Percentiles rank a stretch among this genome's conserved stretches.
Conservation (phyloP, 768 basidiomycete species). For the Rhizopogon rudus region DNA sequence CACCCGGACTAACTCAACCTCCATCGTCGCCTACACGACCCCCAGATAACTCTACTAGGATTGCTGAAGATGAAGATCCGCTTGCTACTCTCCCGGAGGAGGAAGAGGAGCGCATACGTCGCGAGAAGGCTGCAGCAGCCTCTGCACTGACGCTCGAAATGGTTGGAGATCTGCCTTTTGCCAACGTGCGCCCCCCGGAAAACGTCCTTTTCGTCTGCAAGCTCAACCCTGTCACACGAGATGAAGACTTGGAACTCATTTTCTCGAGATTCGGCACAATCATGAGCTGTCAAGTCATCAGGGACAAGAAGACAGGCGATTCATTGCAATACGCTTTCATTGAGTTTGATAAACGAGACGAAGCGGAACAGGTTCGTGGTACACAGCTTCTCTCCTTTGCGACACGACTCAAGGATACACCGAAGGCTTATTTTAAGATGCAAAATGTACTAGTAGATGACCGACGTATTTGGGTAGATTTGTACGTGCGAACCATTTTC, state of each 20-base stretch:
- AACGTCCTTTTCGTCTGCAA: conserved; percentile 99
- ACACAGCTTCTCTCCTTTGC: neutral
- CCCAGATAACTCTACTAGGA: conserved; percentile 82
- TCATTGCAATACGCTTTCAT: conserved; percentile 98
- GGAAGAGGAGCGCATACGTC: conserved; percentile 72
- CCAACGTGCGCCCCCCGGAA: conserved; percentile 95
- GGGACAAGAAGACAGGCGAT: conserved; percentile 94
- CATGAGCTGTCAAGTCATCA: conserved; percentile 96
- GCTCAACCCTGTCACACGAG: conserved; percentile 90
- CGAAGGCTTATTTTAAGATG: conserved; percentile 98
- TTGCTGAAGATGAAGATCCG: conserved; percentile 93
- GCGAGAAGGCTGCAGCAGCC: conserved; percentile 86
- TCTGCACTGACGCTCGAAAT: conserved; percentile 97
- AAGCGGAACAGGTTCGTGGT: conserved; percentile 81
- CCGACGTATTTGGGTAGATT: conserved; percentile 98
- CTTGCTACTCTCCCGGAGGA: conserved; percentile 79
- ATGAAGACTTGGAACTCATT: conserved; percentile 96
- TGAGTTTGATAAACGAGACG: conserved; percentile 91
- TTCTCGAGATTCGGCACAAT: conserved; percentile 94
- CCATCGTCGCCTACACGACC: conserved; percentile 75
- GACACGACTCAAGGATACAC: conserved; percentile 5
- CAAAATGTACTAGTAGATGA: conserved; percentile 98
- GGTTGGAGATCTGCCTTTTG: conserved; percentile 98
- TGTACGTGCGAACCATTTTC: conserved; percentile 47
- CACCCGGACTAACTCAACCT: conserved; percentile 65